phyloP scores from a whole-genome alignment of 2,329 filamentous ascomycete genomes.

The Cordyceps cateniannulata region DNA sequence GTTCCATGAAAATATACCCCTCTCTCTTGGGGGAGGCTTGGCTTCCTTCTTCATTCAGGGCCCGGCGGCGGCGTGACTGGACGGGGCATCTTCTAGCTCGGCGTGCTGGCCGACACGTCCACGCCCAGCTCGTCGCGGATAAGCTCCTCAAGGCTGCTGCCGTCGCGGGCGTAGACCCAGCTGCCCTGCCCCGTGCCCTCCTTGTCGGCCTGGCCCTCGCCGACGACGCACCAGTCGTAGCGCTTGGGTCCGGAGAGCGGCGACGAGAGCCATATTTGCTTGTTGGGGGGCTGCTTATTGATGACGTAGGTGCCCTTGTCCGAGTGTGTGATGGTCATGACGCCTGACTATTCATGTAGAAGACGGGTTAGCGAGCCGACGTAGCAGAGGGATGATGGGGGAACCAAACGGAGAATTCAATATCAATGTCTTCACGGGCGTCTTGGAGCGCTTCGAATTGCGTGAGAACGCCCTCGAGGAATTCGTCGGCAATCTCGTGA shows the following conservation, averaged over 20 bases:
- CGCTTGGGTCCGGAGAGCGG: constrained; percentile 88
- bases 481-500: constrained; percentile 69
- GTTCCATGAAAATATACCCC: not conserved
- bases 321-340: constrained; percentile 68
- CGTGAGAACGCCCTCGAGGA: constrained; percentile 52
- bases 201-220: constrained; percentile 67
- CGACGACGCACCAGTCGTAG: constrained; percentile 77
- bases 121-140: constrained; percentile 71
- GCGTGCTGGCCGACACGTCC: constrained; percentile 37
- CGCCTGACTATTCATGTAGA: constrained; percentile 76
- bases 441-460: constrained; percentile 72
- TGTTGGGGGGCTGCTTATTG: constrained; percentile 98
- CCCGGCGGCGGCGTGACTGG: not conserved
- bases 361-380: constrained; percentile 14
- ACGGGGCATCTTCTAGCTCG: constrained; percentile 18
- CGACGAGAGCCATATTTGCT: constrained; percentile 94
- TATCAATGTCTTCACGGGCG: constrained; percentile 66
- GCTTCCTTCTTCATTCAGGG: not conserved
- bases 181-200: constrained; percentile 66
- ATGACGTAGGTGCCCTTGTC: constrained; percentile 78
- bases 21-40: too few relatives aligned
- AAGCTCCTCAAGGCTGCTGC: constrained; percentile 65
- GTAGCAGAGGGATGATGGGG: not conserved
- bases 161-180: constrained; percentile 87
- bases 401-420: constrained; percentile 76